These are phyloP conservation scores for Hyparrhenia diplandra DNA, from an alignment of 176 grass and related monocot species.

Conservation along the genomic window DNA sequence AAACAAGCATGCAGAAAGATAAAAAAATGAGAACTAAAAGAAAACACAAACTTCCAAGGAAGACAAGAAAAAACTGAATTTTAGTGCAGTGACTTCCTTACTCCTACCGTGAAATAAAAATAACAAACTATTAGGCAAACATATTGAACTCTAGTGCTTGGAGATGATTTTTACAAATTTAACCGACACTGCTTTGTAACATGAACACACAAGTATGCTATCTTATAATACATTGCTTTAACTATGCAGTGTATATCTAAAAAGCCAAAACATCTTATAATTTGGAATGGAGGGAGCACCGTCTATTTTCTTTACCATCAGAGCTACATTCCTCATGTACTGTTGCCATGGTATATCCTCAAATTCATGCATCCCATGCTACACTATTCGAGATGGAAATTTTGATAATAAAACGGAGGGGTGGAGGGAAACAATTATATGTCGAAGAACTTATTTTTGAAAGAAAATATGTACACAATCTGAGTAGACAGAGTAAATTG, in stretches of 20 bases:
- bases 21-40: neutral
- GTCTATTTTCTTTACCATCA: neutral
- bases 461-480: neutral
- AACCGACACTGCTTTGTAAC: neutral
- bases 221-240: neutral
- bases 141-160: neutral
- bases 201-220: conserved; percentile 3
- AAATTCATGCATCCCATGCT: neutral
- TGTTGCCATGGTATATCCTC: neutral
- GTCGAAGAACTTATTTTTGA: neutral
- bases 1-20: neutral
- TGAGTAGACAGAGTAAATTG: neutral
- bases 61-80: neutral
- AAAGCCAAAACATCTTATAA: neutral
- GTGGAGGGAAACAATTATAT: neutral
- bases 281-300: neutral
- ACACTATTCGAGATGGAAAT: neutral
- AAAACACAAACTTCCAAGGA: neutral
- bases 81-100: conserved; percentile 5
- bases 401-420: neutral
- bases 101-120: neutral
- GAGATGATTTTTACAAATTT: conserved; percentile 10
- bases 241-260: neutral
- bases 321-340: neutral
- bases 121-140: neutral